Percentiles rank a stretch among this genome's conserved stretches.
These are phyloP conservation scores for Neurospora sublineolata DNA, from an alignment of 495 filamentous ascomycete genomes.

Conservation along the genomic window DNA sequence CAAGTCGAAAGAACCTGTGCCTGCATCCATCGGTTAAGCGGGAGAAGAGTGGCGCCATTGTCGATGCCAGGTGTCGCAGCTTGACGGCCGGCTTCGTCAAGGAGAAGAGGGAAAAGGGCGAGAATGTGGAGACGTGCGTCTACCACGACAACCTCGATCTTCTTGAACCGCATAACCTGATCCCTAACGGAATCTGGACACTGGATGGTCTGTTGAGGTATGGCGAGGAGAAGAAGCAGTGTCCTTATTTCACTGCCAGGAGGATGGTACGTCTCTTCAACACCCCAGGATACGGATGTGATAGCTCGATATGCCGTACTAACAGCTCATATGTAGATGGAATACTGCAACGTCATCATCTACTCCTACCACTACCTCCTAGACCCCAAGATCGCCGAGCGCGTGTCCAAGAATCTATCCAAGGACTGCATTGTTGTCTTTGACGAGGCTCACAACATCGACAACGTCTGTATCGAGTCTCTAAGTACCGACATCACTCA, in stretches of 20 bases:
- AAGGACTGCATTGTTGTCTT: slow-evolving; percentile 99
- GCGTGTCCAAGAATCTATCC: slow-evolving; percentile 90
- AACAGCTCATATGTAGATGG: slow-evolving; percentile 52
- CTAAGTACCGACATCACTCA: slow-evolving; percentile 93
- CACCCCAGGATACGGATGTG: slow-evolving; percentile 3
- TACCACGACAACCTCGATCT: slow-evolving; percentile 97
- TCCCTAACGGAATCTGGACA: slow-evolving; percentile 91
- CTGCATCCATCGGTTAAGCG: slow-evolving; percentile 89
- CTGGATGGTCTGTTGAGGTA: slow-evolving; percentile 80
- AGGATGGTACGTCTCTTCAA: slow-evolving; percentile 58
- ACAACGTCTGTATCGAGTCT: slow-evolving; percentile 98
- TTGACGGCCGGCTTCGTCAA: slow-evolving; percentile 94
- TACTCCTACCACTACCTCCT: slow-evolving; percentile 98
- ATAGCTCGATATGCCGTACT: neutral
- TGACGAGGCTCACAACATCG: slow-evolving; percentile 98
- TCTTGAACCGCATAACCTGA: slow-evolving; percentile 84
- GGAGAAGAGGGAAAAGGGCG: slow-evolving; percentile 88
- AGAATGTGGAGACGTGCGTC: slow-evolving; percentile 85
- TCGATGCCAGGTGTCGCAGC: slow-evolving; percentile 90
- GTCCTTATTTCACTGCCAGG: slow-evolving; percentile 90
- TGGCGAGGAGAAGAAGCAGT: slow-evolving; percentile 91
- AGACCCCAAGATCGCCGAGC: slow-evolving; percentile 95
- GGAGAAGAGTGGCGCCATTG: slow-evolving; percentile 87
- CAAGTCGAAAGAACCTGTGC: slow-evolving; percentile 94
- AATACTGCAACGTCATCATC: slow-evolving; percentile 97